phyloP scores from a whole-genome alignment of 1,284 basidiomycete species.

The Cryptococcus hybrid region DNA sequence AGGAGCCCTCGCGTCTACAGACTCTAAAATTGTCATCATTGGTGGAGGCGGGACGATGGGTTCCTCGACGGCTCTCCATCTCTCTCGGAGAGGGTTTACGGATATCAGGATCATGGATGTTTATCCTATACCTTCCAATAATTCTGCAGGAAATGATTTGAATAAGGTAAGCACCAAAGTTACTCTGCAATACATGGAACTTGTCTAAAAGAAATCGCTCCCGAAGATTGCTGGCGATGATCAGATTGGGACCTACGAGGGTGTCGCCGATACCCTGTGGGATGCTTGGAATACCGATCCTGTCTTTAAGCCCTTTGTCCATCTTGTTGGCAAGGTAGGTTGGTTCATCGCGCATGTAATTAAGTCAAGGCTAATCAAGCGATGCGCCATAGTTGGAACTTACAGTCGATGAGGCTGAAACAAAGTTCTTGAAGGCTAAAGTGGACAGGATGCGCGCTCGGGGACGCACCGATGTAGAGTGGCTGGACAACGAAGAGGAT shows the following conservation, averaged over 20 bases:
- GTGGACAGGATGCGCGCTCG: not conserved
- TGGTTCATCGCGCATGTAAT: slow-evolving; percentile 3
- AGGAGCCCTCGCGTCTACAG: slow-evolving; percentile 1
- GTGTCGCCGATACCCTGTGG: slow-evolving; percentile 14
- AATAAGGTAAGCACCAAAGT: slow-evolving; percentile 39
- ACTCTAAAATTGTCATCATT: slow-evolving; percentile 33
- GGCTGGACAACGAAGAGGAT: slow-evolving; percentile 20
- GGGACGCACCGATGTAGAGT: slow-evolving; percentile 2
- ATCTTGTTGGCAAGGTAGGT: slow-evolving; percentile 35
- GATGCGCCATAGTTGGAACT: slow-evolving; percentile 7
- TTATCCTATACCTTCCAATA: slow-evolving; percentile 35
- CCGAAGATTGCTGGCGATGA: slow-evolving; percentile 9
- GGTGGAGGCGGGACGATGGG: slow-evolving; percentile 47
- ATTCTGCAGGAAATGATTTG: slow-evolving; percentile 44
- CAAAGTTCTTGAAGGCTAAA: not conserved
- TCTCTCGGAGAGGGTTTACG: slow-evolving; percentile 38
- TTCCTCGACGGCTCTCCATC: slow-evolving; percentile 45
- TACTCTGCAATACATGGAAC: not conserved
- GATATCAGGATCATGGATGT: slow-evolving; percentile 41
- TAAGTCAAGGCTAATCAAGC: not conserved
- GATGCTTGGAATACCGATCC: slow-evolving; percentile 40
- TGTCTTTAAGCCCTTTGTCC: slow-evolving; percentile 36
- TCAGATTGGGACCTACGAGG: slow-evolving; percentile 9
- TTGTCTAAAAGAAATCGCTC: not conserved
- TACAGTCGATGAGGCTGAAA: not conserved